Conservation (phyloP, 495 filamentous ascomycete species). For the Xylaria sp. region DNA sequence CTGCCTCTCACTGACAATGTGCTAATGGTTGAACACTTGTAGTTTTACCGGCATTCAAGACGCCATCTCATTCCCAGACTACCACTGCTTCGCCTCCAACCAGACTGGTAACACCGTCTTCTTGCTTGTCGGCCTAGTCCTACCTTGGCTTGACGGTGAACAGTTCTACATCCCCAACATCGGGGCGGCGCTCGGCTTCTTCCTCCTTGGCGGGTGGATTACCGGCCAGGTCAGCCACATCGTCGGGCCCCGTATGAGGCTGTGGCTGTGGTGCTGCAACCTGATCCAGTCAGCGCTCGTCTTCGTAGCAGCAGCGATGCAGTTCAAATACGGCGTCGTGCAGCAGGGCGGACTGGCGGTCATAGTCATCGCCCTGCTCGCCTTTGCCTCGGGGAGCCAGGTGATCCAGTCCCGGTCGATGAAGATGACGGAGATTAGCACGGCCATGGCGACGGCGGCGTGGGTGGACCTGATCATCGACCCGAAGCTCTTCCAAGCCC, state of each 20-base stretch:
- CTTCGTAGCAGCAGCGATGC: conserved; percentile 56
- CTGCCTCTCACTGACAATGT: neutral
- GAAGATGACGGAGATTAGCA: conserved; percentile 66
- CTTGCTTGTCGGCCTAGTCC: conserved; percentile 59
- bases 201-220: conserved; percentile 59
- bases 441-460: conserved; percentile 72
- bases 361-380: conserved; percentile 57
- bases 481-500: conserved; percentile 46
- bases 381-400: conserved; percentile 63
- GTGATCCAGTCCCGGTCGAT: conserved; percentile 63
- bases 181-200: conserved; percentile 59
- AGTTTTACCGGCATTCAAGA: conserved; percentile 60
- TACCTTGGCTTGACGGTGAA: conserved; percentile 55
- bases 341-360: conserved; percentile 47
- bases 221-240: conserved; percentile 64
- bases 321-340: conserved; percentile 46
- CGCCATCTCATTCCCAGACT: conserved; percentile 66
- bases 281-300: conserved; percentile 62
- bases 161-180: conserved; percentile 61
- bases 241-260: conserved; percentile 55
- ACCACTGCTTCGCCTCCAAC: conserved; percentile 69
- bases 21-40: conserved; percentile 28
- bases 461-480: conserved; percentile 68
- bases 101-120: conserved; percentile 71
- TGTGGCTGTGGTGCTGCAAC: conserved; percentile 61